Conservation (phyloP, 352 stramenopile species). For the Phytophthora ramorum region DNA sequence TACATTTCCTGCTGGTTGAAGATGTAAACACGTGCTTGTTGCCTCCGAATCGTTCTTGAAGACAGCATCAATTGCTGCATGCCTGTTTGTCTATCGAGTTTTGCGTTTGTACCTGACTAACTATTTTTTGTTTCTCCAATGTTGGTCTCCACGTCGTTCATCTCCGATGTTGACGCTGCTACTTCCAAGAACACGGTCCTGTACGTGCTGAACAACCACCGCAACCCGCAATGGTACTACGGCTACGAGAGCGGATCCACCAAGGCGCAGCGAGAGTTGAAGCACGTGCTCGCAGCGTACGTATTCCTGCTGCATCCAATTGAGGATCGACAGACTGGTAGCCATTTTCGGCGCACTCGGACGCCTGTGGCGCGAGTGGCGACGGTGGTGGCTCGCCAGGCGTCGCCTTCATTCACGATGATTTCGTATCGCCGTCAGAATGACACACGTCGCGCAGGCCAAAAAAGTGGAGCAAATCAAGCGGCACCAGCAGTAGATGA, state of each 20-base stretch:
- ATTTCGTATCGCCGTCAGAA: constrained; percentile 39
- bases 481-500: background rate
- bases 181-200: constrained; percentile 33
- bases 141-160: background rate
- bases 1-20: background rate
- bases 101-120: no score
- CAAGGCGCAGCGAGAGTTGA: constrained; percentile 43
- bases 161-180: background rate
- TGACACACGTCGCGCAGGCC: background rate
- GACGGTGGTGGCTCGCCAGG: constrained; percentile 27
- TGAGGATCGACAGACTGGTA: background rate
- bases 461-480: background rate
- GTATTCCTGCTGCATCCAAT: constrained; percentile 28
- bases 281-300: constrained; percentile 41
- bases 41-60: no score
- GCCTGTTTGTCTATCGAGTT: no score
- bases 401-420: constrained; percentile 39
- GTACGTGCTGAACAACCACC: constrained; percentile 47
- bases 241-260: constrained; percentile 50
- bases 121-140: background rate
- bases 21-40: no score
- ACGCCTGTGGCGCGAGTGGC: constrained; percentile 5
- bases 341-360: background rate
- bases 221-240: constrained; percentile 48
- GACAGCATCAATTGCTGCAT: no score